Evolutionary conservation across 1,284 basidiomycete genomes (phyloP), one percentile per base, ranked within the genome.

Genomic region (Rhodotorula sp.): DNA sequence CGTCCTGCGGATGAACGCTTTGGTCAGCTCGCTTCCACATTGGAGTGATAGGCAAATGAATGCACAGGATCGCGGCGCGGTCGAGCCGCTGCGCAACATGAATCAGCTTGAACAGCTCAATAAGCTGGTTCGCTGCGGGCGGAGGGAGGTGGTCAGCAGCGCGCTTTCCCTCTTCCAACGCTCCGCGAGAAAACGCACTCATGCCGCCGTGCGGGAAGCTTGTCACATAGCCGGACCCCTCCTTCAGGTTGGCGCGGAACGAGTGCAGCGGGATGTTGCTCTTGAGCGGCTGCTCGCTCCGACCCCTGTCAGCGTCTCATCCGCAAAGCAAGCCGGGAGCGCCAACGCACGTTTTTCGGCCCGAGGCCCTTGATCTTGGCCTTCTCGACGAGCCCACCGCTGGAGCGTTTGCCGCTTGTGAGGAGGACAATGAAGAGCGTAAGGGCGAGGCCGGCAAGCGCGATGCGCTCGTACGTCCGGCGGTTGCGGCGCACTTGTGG

Each of bases 21-120:
- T 0, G 41, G 53, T 58, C 34, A 61, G 65, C 3, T 5, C 6
- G 3, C 2, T n/a, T 12, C 1, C 6, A 15, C n/a, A n/a, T n/a
- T n/a, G 21, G 32, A 3, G 13, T 4, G 46, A 13, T 17, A 34
- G 2, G 13, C 7, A 27, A 44, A 6, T 32, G 29, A 10, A 51
- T 71, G 53, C 19, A 75, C 74, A 76, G 50, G 58, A 76, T 71
- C 4, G 66, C 72, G 5, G 66, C 62, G 6, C 74, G 69, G 36
- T 72, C 69, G 0, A 74, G 59, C 5, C 69, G 66, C 44, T 74
- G 74, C 8, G 61, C 74, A 13, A 76, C 67, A 48, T 76, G 74
- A 2, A 74, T 63, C 27, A 76, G 65, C 67, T 76, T 76, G 70
- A 76, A 71, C 29, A 74, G 48, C 54, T 76, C 72, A 57, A 73